Percentiles rank a stretch among this genome's conserved stretches.
Conservation (phyloP, 2,329 filamentous ascomycete species). For the Mariannaea sp. region DNA sequence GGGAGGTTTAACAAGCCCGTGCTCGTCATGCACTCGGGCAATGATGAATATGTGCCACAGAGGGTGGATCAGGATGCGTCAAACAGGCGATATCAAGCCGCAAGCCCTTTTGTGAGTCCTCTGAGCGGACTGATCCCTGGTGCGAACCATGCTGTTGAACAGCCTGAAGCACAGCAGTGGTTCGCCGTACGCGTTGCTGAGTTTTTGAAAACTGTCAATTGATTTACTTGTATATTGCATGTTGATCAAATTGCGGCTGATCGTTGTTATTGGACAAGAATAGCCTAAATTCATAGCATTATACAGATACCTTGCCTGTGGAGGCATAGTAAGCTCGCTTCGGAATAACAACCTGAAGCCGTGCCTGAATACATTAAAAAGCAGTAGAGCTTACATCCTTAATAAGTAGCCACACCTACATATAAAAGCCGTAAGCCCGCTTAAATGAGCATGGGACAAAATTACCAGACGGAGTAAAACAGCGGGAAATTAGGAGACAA, state of each 20-base stretch:
- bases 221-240: neutral
- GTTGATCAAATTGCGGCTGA: too few species aligned
- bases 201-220: conserved; percentile 47
- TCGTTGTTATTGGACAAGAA: too few species aligned
- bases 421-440: neutral
- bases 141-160: conserved; percentile 56
- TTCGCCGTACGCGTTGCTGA: conserved; percentile 52
- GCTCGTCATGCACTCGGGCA: conserved; percentile 66
- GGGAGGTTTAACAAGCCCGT: conserved; percentile 63
- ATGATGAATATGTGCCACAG: conserved; percentile 68
- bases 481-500: too few species aligned
- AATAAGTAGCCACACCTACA: too few species aligned
- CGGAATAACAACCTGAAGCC: too few species aligned
- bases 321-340: too few species aligned
- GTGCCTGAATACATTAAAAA: too few species aligned
- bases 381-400: too few species aligned
- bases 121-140: conserved; percentile 59
- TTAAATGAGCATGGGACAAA: neutral
- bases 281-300: too few species aligned
- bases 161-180: conserved; percentile 54
- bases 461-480: too few species aligned
- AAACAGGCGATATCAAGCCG: conserved; percentile 60
- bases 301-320: too few species aligned
- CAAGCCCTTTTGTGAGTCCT: conserved; percentile 52
- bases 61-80: conserved; percentile 62